Base-by-base conservation (phyloP, 2,329 filamentous ascomycete species). In the Fusarium brevicatenulatum region DNA sequence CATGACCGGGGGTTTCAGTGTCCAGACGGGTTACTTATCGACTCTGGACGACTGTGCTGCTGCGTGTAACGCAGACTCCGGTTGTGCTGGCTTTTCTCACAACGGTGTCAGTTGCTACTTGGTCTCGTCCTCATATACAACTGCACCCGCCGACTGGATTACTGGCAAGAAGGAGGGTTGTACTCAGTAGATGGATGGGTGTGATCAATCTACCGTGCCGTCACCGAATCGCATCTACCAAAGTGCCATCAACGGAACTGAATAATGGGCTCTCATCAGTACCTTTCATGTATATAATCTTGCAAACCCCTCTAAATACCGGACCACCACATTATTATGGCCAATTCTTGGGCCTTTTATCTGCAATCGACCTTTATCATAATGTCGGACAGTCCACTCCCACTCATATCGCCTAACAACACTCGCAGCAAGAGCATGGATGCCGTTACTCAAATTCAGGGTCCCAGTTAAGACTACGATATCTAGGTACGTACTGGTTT, bases 371-470 rank as follows among this genome's bases (percentile, higher is more conserved):
- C n/a, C 9, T 28, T 28, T 16, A 50, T 34, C 2, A 32, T 7
- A 13, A 23, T 13, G 30, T 4, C 23, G 44, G 13, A 4, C 28
- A 30, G 25, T n/a, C 10, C 4, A 25, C 19, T 16, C 13, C 13
- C 4, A n/a, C 4, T 2, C 25, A 30, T n/a, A 30, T 30, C 13
- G 3, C 9, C 9, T 2, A 21, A 11, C 12, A 3, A 3, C 19
- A 16, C 4, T 30, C 7, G 9, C 3, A 30, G 13, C 6, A 30
- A n/a, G 4, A 11, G 44, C 4, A 30, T 9, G 9, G 9, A 16
- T n/a, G 4, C 4, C 2, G 1, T 30, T 21, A 19, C 19, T 21
- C 2, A 21, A 2, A 4, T 28, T 21, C 11, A 7, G 0, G 18
- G 23, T 13, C 18, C 5, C 11, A 28, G 9, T 6, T 1, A 13